These are phyloP conservation scores for Lepidium africanum DNA, from an alignment of 345 rosid species.

Conservation along the genomic window DNA sequence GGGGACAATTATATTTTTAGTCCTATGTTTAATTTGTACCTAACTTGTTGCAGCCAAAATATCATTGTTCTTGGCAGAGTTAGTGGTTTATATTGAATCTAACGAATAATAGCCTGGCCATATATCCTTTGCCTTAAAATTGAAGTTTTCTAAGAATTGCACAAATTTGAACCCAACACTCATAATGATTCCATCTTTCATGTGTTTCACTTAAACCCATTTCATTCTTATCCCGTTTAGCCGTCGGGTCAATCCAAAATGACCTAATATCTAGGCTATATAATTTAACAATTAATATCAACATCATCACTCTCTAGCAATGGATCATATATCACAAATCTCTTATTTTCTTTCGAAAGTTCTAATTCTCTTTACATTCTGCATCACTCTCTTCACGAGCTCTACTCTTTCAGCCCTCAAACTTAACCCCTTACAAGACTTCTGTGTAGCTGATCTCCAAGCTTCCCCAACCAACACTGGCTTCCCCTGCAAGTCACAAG, in stretches of 20 bases:
- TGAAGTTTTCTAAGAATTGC: background rate
- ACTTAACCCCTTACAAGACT: slow-evolving; percentile 52
- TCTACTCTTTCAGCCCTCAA: slow-evolving; percentile 28
- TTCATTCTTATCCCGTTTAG: background rate
- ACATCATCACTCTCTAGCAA: slow-evolving; percentile 1
- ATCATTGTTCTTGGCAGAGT: background rate
- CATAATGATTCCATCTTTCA: background rate
- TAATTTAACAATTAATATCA: background rate
- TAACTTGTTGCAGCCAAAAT: background rate
- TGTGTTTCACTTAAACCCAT: slow-evolving; percentile 1
- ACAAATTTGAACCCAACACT: slow-evolving; percentile 3
- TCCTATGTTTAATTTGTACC: background rate
- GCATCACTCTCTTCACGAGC: slow-evolving; percentile 26
- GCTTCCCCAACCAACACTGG: slow-evolving; percentile 36
- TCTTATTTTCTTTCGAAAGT: background rate
- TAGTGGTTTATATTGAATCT: background rate
- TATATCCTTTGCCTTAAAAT: background rate
- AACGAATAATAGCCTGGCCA: background rate
- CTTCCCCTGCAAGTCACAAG: slow-evolving; percentile 57
- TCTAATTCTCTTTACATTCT: slow-evolving; percentile 14
- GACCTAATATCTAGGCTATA: background rate
- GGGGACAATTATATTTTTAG: too few species aligned
- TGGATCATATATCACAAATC: slow-evolving; percentile 15
- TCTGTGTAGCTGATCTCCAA: slow-evolving; percentile 47
- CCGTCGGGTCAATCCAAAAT: background rate